phyloP scores from a whole-genome alignment of 495 filamentous ascomycete species.

The Parathielavia hyrcaniae region DNA sequence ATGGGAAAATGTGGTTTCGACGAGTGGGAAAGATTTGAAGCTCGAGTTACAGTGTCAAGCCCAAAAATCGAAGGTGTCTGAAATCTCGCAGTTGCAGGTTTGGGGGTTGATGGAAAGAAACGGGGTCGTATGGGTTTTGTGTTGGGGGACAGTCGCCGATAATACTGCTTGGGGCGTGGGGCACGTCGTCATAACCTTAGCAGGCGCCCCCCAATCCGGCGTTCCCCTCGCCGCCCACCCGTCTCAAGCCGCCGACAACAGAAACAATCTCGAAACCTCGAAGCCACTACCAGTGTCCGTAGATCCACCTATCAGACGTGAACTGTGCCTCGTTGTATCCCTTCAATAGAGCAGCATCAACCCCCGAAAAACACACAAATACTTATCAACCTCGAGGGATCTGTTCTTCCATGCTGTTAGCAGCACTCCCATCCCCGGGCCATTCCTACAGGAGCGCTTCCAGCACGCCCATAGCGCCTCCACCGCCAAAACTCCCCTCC shows the following conservation, averaged over 20 bases:
- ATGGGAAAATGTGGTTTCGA: conserved; percentile 27
- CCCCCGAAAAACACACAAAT: no score
- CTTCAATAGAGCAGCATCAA: no score
- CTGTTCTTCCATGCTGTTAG: no score
- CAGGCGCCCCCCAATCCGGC: background rate
- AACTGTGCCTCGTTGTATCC: no score
- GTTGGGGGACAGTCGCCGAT: conserved; percentile 10
- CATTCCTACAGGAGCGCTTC: no score
- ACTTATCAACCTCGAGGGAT: no score
- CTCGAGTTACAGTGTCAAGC: conserved; percentile 2
- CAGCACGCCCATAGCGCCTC: no score
- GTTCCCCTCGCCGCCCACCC: background rate
- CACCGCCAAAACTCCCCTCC: no score
- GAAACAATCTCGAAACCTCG: no score
- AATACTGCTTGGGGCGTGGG: conserved; percentile 12
- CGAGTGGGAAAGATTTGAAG: conserved; percentile 2
- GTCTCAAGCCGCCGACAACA: background rate
- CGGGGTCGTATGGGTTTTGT: background rate
- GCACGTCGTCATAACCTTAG: conserved; percentile 10
- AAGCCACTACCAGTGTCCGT: no score
- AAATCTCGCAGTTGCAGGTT: conserved; percentile 5
- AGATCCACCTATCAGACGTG: no score
- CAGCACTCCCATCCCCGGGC: no score
- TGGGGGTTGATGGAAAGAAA: background rate
- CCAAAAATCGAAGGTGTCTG: background rate